These are phyloP conservation scores for Apophysomyces sp. DNA, from an alignment of 371 early-diverging fungal genomes.

Conservation along the genomic window DNA sequence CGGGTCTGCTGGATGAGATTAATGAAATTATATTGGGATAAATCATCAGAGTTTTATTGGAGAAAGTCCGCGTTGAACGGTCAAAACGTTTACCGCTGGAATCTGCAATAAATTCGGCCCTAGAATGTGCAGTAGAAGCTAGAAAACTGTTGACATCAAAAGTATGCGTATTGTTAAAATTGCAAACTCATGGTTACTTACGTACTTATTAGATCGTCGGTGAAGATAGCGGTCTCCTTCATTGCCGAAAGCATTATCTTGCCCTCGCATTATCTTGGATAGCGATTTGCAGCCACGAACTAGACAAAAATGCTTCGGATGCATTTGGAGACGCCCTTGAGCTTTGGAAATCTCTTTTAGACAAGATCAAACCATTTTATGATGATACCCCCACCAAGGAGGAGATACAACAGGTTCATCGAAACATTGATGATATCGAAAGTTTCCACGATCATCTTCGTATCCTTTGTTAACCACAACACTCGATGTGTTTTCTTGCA, in stretches of 20 bases:
- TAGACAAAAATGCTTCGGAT: slow-evolving; percentile 13
- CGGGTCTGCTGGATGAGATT: neutral
- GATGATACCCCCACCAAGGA: slow-evolving; percentile 12
- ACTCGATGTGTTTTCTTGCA: neutral
- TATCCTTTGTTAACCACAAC: neutral
- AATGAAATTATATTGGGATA: neutral
- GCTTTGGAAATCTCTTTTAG: neutral
- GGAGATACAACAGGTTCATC: slow-evolving; percentile 15
- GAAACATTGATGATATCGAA: slow-evolving; percentile 37
- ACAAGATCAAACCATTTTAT: slow-evolving; percentile 1
- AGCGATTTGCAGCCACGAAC: slow-evolving; percentile 49
- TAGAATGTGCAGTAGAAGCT: slow-evolving; percentile 25
- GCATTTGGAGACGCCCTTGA: neutral
- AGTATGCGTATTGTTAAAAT: slow-evolving; percentile 8
- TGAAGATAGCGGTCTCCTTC: slow-evolving; percentile 37
- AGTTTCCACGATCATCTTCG: slow-evolving; percentile 41
- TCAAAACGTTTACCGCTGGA: neutral
- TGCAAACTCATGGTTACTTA: neutral
- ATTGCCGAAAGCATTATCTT: slow-evolving; percentile 51
- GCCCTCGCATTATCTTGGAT: slow-evolving; percentile 60
- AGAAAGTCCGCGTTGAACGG: slow-evolving; percentile 24
- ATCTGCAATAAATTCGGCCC: slow-evolving; percentile 8
- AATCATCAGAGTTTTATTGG: slow-evolving; percentile 13
- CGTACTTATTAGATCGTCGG: slow-evolving; percentile 23
- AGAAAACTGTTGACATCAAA: slow-evolving; percentile 14